Base-by-base conservation (phyloP, 1,139 yeast species). In the Sugiyamaella neomexicana region DNA sequence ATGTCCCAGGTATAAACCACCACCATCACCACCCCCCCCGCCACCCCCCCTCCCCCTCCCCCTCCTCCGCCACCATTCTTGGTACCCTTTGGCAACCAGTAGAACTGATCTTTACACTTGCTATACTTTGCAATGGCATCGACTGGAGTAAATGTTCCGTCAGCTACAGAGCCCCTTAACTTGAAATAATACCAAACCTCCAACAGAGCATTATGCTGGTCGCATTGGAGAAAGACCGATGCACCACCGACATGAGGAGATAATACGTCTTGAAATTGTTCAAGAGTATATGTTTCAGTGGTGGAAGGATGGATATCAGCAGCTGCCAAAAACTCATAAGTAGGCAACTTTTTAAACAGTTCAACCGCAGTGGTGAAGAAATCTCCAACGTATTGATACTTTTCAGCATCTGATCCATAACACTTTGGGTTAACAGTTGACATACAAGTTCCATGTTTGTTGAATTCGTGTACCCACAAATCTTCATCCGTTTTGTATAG, bases 391-490 rank as follows among this genome's bases (percentile, higher is more conserved):
- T 89, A 83, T 65, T 80, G 78, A 64, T 81, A 71, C 55, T 76
- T 67, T 32, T 71, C 69, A 50, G 74, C 68, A 38, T 69, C 70
- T 25, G 56, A 52, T 10, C 62, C 56, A 68, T 89, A 89, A 67
- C 98, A 93, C 1, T 68, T 61, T 2, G 96, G 89, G 53, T 79
- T 79, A 50, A 91, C 75, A 0, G 97, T 90, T 38, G 83, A 80
- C 74, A 91, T 83, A 70, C 98, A 93, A 0, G 97, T 90, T 3
- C 93, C 98, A 67, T 93, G 99, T 70, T 93, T 93, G 74, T 91
- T 91, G 77, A 81, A 93, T 71, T 93, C 99, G 69, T 93, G 98
- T 29, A 82, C 77, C 98, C 99, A 93, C 54, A 93, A 75, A 20
- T 79, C 72, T 58, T 83, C 89, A 67, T 90, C 97, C 57, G 79